Conservation (phyloP, 768 basidiomycete genomes). For the Naganishia onofrii region DNA sequence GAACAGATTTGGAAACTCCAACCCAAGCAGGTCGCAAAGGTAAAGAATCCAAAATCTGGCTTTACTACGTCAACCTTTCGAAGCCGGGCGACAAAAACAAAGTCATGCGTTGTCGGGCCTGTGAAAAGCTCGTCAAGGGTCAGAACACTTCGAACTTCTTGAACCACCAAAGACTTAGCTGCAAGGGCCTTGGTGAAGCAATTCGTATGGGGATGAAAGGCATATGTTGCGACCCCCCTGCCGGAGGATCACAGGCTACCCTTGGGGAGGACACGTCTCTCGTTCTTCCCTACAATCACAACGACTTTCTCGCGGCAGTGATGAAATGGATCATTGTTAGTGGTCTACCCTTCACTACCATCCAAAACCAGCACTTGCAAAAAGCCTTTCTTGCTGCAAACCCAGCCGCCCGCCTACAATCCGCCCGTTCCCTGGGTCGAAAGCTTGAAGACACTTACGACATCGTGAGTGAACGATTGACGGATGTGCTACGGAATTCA, state of each 20-base stretch:
- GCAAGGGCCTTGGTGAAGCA: not conserved
- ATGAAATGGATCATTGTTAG: conserved; percentile 11
- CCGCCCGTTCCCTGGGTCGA: not conserved
- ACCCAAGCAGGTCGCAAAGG: not conserved
- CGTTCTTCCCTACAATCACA: not conserved
- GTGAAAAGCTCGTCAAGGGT: not conserved
- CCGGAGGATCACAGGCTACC: no score
- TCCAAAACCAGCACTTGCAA: conserved; percentile 1
- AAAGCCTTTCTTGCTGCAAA: not conserved
- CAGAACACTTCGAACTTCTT: not conserved
- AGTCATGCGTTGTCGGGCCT: not conserved
- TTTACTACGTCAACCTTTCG: not conserved
- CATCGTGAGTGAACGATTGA: not conserved
- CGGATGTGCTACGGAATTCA: not conserved
- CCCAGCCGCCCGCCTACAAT: not conserved
- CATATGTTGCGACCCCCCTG: no score
- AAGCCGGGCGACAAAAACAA: not conserved
- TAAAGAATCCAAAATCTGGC: not conserved
- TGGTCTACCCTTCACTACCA: conserved; percentile 13
- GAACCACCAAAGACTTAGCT: not conserved
- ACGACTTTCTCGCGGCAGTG: not conserved
- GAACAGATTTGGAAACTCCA: not conserved
- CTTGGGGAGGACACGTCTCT: no score
- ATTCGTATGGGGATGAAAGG: no score
- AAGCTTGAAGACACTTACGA: conserved; percentile 7